Percentiles rank a stretch among this genome's conserved stretches.
phyloP scores from a whole-genome alignment of 495 filamentous ascomycete genomes.

The Lepraria neglecta region DNA sequence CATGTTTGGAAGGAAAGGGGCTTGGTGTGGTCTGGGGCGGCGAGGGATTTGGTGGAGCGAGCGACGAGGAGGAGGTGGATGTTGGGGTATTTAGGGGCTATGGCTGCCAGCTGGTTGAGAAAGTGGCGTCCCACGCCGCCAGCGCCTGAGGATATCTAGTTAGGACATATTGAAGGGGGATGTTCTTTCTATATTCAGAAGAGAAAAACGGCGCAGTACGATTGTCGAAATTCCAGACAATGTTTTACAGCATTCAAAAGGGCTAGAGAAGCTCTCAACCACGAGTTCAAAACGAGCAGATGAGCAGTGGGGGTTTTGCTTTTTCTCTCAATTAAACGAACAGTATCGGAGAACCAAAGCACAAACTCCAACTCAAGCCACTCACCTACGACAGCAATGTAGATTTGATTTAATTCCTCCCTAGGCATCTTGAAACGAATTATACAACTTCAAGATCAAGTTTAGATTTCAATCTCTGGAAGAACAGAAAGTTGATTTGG shows the following conservation, averaged over 20 bases:
- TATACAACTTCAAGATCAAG: neutral
- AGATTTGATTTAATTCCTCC: slow-evolving; percentile 23
- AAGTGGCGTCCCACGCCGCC: slow-evolving; percentile 92
- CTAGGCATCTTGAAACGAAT: neutral
- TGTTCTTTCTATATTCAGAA: too few relatives aligned
- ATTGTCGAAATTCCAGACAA: too few relatives aligned
- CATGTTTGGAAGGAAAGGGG: slow-evolving; percentile 33
- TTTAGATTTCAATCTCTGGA: neutral
- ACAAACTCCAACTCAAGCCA: neutral
- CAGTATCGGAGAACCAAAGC: too few relatives aligned
- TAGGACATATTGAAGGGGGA: neutral
- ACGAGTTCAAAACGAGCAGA: too few relatives aligned
- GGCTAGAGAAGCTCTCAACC: too few relatives aligned
- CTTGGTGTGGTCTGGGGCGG: slow-evolving; percentile 49
- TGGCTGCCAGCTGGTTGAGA: slow-evolving; percentile 61
- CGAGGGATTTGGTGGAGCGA: slow-evolving; percentile 71
- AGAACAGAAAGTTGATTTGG: neutral
- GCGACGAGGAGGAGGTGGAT: slow-evolving; percentile 73
- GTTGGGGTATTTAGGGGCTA: slow-evolving; percentile 49
- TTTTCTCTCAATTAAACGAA: too few relatives aligned
- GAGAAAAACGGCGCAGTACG: too few relatives aligned
- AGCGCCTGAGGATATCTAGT: slow-evolving; percentile 51
- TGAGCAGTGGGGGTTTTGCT: too few relatives aligned
- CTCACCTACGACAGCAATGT: slow-evolving; percentile 40
- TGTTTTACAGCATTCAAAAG: too few relatives aligned